phyloP scores from a whole-genome alignment of 768 basidiomycete species.

The Boletus sp. region DNA sequence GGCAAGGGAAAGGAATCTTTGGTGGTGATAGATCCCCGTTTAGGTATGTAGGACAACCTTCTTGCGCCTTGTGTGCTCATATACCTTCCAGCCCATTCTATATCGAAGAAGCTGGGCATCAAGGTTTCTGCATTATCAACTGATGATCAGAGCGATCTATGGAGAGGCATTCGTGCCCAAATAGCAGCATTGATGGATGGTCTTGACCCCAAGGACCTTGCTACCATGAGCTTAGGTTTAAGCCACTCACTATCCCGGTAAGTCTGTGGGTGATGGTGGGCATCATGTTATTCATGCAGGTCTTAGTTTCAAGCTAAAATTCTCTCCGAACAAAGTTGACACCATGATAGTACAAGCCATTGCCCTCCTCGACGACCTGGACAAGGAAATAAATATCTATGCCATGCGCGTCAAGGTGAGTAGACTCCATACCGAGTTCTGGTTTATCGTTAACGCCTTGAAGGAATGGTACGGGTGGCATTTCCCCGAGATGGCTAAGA shows the following conservation, averaged over 20 bases:
- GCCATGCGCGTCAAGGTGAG: constrained; percentile 96
- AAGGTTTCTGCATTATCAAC: constrained; percentile 66
- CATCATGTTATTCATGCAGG: constrained; percentile 5
- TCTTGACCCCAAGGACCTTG: constrained; percentile 88
- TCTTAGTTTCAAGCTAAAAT: constrained; percentile 94
- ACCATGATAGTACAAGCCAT: constrained; percentile 99
- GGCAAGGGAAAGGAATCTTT: constrained; percentile 85
- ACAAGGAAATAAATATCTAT: constrained; percentile 99
- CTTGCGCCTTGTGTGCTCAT: constrained; percentile 6
- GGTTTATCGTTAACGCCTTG: neutral
- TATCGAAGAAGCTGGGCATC: constrained; percentile 92
- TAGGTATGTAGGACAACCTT: constrained; percentile 57
- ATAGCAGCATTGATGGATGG: constrained; percentile 85
- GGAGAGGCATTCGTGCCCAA: constrained; percentile 94
- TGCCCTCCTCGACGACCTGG: constrained; percentile 93
- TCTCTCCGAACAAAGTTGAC: constrained; percentile 99
- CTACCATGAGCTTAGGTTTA: constrained; percentile 97
- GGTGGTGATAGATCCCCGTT: constrained; percentile 85
- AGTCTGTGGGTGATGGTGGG: constrained; percentile 17
- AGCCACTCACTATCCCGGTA: constrained; percentile 95
- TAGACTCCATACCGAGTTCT: neutral
- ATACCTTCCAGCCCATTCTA: constrained; percentile 61
- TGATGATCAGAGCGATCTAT: constrained; percentile 73
- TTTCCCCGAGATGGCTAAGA: constrained; percentile 99
- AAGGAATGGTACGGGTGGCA: constrained; percentile 99